Base-by-base conservation (phyloP, 2,329 filamentous ascomycete species). In the Gaeumannomyces tritici region DNA sequence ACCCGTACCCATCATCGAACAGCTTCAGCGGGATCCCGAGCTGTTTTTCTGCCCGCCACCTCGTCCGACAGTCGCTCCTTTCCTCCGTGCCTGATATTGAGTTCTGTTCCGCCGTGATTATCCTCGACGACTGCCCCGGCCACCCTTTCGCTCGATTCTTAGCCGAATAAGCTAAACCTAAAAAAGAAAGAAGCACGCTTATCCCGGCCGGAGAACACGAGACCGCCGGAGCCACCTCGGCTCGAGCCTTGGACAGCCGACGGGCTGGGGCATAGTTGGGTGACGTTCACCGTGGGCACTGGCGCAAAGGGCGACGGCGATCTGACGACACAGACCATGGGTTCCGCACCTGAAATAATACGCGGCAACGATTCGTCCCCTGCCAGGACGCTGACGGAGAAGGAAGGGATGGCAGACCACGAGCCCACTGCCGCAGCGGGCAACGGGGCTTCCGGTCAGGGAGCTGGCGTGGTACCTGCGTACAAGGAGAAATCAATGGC, bases 231-330 rank as follows among this genome's bases (percentile, higher is more conserved):
- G 42, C 18, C 42, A 51, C 42, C 2, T 8, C 4, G 42, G 42
- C 42, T 21, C 21, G 21, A 51, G 42, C 21, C 42, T n/a, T 51
- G 42, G 18, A n/a, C 42, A 7, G 5, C 42, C 18, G 18, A n/a
- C 42, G 21, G 42, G 18, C 42, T 51, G 42, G 42, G 21, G 21
- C 15, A 7, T 2, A n/a, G 21, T n/a, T 18, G 42, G 18, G 79
- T 80, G 78, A 76, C 77, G 60, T 75, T 79, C 62, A 69, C 42
- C 42, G n/a, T 73, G 60, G 76, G 73, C 63, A 68, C 70, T 33
- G 71, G 72, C 68, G 72, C 75, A 66, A 78, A 78, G 63, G 75
- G 74, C 68, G 81, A 77, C 68, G 78, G 82, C 69, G 81, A 83
- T 69, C 74, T 72, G 66, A 80, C 80, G 29, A 76, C 78, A 13